phyloP scores from a whole-genome alignment of 2,329 filamentous ascomycete species.

The Ceratocystis diversiconidia region DNA sequence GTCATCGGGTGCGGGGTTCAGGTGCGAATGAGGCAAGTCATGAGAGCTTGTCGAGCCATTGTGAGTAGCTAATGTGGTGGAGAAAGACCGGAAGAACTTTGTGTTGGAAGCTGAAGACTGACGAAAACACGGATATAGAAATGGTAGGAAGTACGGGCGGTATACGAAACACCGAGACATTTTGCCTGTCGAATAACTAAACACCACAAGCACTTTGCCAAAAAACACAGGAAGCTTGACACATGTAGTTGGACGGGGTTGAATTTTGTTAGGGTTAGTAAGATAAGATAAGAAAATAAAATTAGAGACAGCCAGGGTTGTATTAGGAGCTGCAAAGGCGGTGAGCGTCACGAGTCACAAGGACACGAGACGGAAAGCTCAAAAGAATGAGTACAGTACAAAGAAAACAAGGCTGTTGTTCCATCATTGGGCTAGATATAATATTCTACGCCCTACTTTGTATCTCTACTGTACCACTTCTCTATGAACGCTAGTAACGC shows the following conservation, averaged over 20 bases:
- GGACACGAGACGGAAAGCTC: neutral
- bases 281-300: neutral
- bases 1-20: constrained; percentile 73
- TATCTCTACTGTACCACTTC: neutral
- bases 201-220: neutral
- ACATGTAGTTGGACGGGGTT: neutral
- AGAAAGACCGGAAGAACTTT: constrained; percentile 17
- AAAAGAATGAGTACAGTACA: neutral
- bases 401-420: neutral
- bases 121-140: constrained; percentile 37
- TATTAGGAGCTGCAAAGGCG: no score
- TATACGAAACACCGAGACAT: constrained; percentile 32
- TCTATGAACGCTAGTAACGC: neutral
- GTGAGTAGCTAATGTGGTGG: constrained; percentile 1
- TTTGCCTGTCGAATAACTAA: constrained; percentile 16
- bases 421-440: neutral
- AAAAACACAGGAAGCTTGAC: neutral
- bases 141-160: constrained; percentile 30
- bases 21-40: constrained; percentile 37
- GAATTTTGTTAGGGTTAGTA: neutral
- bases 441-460: no score
- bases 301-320: no score
- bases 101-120: constrained; percentile 3
- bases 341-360: neutral
- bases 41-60: constrained; percentile 25